Evolutionary conservation across 257 asterid species (phyloP).

Genomic region (Nicotiana otophora): DNA sequence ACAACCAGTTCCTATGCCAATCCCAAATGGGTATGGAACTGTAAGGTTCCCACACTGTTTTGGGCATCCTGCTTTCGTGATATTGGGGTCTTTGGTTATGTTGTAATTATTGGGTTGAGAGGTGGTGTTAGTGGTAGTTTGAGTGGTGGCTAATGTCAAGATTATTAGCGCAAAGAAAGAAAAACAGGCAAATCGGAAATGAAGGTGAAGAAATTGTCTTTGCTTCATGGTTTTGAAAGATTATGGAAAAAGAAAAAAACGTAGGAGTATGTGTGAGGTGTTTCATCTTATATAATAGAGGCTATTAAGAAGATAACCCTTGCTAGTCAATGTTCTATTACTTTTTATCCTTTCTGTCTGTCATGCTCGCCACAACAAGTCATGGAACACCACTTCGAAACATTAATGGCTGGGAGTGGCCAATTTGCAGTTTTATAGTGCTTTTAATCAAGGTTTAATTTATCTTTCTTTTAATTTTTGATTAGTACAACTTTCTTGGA

Average conservation of each 20-base stretch:
- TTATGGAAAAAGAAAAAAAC: not conserved
- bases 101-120: slow-evolving; percentile 12
- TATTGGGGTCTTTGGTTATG: slow-evolving; percentile 20
- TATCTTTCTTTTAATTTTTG: not conserved
- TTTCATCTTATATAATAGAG: not conserved
- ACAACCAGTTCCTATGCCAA: slow-evolving; percentile 32
- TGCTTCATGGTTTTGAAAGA: not conserved
- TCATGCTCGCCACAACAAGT: not conserved
- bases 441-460: not conserved
- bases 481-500: not conserved
- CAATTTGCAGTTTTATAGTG: not conserved
- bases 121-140: slow-evolving; percentile 20
- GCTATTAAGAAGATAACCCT: not conserved
- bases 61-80: slow-evolving; percentile 35
- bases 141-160: slow-evolving; percentile 20
- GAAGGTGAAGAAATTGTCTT: not conserved
- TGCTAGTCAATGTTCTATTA: not conserved
- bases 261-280: not conserved
- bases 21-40: slow-evolving; percentile 41
- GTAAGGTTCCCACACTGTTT: slow-evolving; percentile 31
- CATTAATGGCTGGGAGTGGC: not conserved
- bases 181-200: slow-evolving; percentile 7
- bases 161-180: slow-evolving; percentile 12
- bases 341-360: not conserved
- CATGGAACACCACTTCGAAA: not conserved